Evolutionary conservation across 73 alveolate genomes (phyloP), one percentile per base, ranked within the genome.

Genomic region (Paramecium pentaurelia): DNA sequence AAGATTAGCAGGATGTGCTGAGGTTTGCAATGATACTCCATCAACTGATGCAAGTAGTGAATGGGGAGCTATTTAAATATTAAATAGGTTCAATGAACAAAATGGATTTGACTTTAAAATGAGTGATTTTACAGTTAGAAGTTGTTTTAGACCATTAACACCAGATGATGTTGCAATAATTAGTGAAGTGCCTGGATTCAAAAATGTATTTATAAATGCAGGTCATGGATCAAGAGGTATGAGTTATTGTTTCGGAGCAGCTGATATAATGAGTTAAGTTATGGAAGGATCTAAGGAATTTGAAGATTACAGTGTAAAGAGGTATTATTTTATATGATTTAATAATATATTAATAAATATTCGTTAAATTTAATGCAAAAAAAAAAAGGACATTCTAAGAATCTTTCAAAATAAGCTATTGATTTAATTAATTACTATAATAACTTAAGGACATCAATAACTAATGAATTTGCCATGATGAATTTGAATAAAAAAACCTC

Each of bases 151-250:
- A 20, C 91, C 91, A 44, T 10, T 80, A 36, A 80, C 75, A 7
- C 77, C 91, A 44, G 91, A 80, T 47, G 91, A 80, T 49, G 77
- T 80, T 11, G 77, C 91, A 1, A 49, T 80, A 80, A 80, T 80
- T 14, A 44, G 77, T 12, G 44, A 80, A 47, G 58, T 80, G 6
- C 87, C 89, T 5, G 28, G 20, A 9, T 80, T 32, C 20, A 47
- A 40, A 27, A 80, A 80, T 45, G 77, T 80, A 10, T 80, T 38
- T 22, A 25, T 80, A 10, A 45, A 42, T 42, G 34, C 91, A 11
- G 91, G 91, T 1, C 91, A 80, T 80, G 91, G 91, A 20, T n/a
- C 77, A 44, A 45, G 75, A 47, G 91, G 91, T n/a, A 42, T 80
- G 71, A 80, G 91, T 47, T 80, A 80, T 25, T 80, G 58, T 12